A percentile compares a stretch with the other conserved stretches of the same genome.
Conservation (phyloP, 2,329 filamentous ascomycete species). For the Ophiosphaerella herpotricha region DNA sequence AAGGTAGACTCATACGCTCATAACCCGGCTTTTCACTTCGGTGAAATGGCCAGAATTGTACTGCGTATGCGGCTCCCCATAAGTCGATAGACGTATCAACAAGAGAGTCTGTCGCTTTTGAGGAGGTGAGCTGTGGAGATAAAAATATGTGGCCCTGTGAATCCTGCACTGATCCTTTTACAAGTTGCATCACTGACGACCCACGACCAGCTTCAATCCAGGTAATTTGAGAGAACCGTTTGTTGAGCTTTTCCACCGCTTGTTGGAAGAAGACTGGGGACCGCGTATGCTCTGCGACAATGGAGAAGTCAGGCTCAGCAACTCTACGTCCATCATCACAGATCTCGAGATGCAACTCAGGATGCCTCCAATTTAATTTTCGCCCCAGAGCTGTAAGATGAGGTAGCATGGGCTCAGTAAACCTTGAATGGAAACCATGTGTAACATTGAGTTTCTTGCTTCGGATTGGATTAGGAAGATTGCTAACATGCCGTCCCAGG, state of each 20-base stretch:
- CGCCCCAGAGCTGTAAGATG: background rate
- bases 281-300: background rate
- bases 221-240: background rate
- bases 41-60: slow-evolving; percentile 48
- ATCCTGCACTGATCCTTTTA: too few relatives aligned
- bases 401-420: background rate
- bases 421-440: background rate
- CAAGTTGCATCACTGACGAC: background rate
- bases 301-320: background rate
- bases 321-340: background rate
- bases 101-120: slow-evolving; percentile 9
- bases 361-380: background rate
- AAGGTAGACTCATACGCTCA: slow-evolving; percentile 31
- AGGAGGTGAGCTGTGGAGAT: too few relatives aligned
- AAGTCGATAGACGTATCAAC: slow-evolving; percentile 32
- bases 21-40: slow-evolving; percentile 29
- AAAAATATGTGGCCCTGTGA: too few relatives aligned
- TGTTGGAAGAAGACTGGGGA: background rate
- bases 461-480: background rate
- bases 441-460: background rate
- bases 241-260: background rate
- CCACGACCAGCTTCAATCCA: background rate
- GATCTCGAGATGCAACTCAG: background rate
- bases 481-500: background rate
- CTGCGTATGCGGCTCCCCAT: slow-evolving; percentile 45